phyloP scores from a whole-genome alignment of 257 asterid species.

The Solanum virginianum region DNA sequence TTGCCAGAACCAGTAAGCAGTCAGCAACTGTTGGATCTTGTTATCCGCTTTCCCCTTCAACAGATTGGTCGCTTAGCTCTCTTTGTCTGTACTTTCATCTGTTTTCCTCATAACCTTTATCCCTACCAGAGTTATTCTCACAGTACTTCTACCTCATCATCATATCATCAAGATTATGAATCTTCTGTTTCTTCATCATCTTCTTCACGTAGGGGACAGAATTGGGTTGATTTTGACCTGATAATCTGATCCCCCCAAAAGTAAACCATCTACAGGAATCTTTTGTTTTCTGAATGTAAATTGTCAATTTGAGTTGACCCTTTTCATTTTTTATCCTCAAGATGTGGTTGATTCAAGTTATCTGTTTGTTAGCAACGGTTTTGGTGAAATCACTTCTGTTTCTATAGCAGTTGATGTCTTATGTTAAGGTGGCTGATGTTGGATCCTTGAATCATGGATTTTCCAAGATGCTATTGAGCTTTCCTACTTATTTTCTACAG shows the following conservation, averaged over 20 bases:
- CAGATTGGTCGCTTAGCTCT: conserved; percentile 20
- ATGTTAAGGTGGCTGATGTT: background rate
- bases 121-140: background rate
- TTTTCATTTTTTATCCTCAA: background rate
- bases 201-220: background rate
- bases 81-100: conserved; percentile 16
- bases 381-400: background rate
- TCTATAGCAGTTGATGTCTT: background rate
- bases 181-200: background rate
- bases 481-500: background rate
- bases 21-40: conserved; percentile 22
- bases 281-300: background rate
- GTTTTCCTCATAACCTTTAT: background rate
- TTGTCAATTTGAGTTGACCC: background rate
- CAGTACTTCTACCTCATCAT: background rate
- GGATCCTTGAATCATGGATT: background rate
- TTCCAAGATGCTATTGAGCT: background rate
- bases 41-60: conserved; percentile 16
- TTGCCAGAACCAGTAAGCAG: conserved; percentile 9
- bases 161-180: background rate
- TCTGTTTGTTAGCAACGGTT: background rate
- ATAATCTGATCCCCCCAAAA: background rate
- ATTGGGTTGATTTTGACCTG: background rate
- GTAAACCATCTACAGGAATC: background rate
- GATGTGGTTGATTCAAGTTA: background rate